Evolutionary conservation across 495 filamentous ascomycete genomes (phyloP).

Genomic region (Aspergillus coremiiformis): DNA sequence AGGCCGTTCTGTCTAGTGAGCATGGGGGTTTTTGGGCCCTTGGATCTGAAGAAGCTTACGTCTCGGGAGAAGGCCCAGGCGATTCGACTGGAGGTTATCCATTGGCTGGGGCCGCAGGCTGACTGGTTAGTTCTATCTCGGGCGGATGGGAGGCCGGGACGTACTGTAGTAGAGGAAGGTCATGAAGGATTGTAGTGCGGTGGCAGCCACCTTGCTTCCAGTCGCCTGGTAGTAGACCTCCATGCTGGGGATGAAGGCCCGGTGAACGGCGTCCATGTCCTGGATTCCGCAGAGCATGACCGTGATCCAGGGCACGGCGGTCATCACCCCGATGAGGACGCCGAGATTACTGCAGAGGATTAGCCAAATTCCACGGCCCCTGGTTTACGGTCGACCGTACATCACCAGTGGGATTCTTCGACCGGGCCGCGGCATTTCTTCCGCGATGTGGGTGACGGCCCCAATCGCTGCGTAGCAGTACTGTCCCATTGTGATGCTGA

Average conservation of each 20-base stretch:
- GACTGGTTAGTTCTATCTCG: background rate
- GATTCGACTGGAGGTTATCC: slow-evolving; percentile 19
- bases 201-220: slow-evolving; percentile 17
- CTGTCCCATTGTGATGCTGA: slow-evolving; percentile 19
- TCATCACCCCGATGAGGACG: slow-evolving; percentile 21
- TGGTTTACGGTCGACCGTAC: background rate
- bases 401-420: slow-evolving; percentile 20
- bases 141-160: slow-evolving; percentile 4
- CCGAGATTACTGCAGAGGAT: slow-evolving; percentile 10
- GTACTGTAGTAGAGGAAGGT: slow-evolving; percentile 25
- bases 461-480: slow-evolving; percentile 15
- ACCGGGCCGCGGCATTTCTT: slow-evolving; percentile 24
- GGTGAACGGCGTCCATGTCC: slow-evolving; percentile 25
- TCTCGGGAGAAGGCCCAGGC: slow-evolving; percentile 22
- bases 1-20: slow-evolving; percentile 20
- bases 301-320: slow-evolving; percentile 23
- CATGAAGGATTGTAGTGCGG: slow-evolving; percentile 22
- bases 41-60: slow-evolving; percentile 7
- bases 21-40: too few species aligned
- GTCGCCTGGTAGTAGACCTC: slow-evolving; percentile 29
- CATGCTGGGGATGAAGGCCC: slow-evolving; percentile 18
- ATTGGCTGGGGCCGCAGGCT: slow-evolving; percentile 14
- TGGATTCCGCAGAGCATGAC: slow-evolving; percentile 22
- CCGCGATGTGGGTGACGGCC: slow-evolving; percentile 22
- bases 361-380: background rate